A percentile compares a stretch with the other conserved stretches of the same genome.
Evolutionary conservation across 2,329 filamentous ascomycete species (phyloP).

Genomic region (Fusarium haematococcum): DNA sequence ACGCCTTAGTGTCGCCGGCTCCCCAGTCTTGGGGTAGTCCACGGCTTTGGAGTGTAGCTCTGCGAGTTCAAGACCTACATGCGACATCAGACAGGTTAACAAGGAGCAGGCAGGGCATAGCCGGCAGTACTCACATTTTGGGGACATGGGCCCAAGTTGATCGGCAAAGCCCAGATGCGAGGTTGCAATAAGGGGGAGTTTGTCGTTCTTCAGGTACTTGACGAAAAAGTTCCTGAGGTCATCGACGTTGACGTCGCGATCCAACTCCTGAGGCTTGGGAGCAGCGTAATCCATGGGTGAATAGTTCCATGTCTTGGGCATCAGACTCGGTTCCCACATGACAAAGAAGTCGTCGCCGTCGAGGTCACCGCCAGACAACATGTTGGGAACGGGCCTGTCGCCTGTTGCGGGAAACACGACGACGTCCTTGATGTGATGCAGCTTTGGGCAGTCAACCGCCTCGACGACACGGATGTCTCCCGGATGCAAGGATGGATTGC

Average conservation of each 20-base stretch:
- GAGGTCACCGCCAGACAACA: slow-evolving; percentile 96
- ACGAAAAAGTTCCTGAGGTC: slow-evolving; percentile 91
- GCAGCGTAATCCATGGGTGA: slow-evolving; percentile 82
- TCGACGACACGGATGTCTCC: slow-evolving; percentile 91
- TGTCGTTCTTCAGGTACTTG: slow-evolving; percentile 91
- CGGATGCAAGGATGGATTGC: slow-evolving; percentile 93
- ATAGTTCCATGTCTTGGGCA: slow-evolving; percentile 77
- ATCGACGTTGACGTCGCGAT: slow-evolving; percentile 73
- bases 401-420: slow-evolving; percentile 88
- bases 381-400: slow-evolving; percentile 86
- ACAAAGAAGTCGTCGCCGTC: slow-evolving; percentile 97
- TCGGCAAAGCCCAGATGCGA: slow-evolving; percentile 87
- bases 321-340: slow-evolving; percentile 84
- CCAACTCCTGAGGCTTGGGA: slow-evolving; percentile 65
- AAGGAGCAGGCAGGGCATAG: too few species aligned
- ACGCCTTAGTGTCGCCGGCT: slow-evolving; percentile 75
- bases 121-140: slow-evolving; percentile 67
- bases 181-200: slow-evolving; percentile 81
- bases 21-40: slow-evolving; percentile 92
- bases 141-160: slow-evolving; percentile 71
- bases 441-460: slow-evolving; percentile 79
- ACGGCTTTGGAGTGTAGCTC: slow-evolving; percentile 89
- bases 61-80: slow-evolving; percentile 74
- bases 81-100: slow-evolving; percentile 1
- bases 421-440: slow-evolving; percentile 84